These are phyloP conservation scores for Ciborinia camelliae DNA, from an alignment of 2,329 filamentous ascomycete genomes.

Conservation along the genomic window DNA sequence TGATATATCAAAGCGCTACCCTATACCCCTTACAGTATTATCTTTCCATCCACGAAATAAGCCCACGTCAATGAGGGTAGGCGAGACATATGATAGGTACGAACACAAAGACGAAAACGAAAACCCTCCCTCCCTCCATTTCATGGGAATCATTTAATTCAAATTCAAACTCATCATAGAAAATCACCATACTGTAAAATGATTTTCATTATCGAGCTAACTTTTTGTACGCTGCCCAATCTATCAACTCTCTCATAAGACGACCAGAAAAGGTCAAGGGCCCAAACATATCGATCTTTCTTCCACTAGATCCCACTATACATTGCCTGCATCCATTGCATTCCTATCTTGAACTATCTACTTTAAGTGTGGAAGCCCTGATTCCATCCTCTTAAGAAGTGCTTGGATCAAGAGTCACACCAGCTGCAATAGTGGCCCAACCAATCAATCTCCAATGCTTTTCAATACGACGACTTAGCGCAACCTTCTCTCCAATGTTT, in stretches of 20 bases:
- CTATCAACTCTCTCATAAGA: conserved; percentile 30
- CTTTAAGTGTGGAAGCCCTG: not conserved
- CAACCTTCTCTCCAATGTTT: conserved; percentile 97
- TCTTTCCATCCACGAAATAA: no score
- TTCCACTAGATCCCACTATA: not conserved
- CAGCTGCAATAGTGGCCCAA: conserved; percentile 62
- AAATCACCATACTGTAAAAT: not conserved
- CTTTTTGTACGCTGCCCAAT: conserved; percentile 29
- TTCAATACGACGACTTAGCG: conserved; percentile 91
- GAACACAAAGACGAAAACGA: not conserved
- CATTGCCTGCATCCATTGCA: not conserved
- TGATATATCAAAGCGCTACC: no score
- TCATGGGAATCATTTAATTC: not conserved
- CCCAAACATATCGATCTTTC: not conserved
- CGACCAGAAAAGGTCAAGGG: not conserved
- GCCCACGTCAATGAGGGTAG: no score
- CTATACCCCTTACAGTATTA: no score
- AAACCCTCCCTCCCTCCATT: not conserved
- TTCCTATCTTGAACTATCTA: not conserved
- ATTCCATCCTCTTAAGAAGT: conserved; percentile 27
- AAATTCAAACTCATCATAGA: not conserved
- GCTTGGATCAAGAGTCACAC: conserved; percentile 38
- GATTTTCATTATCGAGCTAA: conserved; percentile 24
- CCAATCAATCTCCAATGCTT: conserved; percentile 98
- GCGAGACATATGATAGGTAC: no score